Evolutionary conservation across 768 basidiomycete genomes (phyloP), one percentile per base, ranked within the genome.

Genomic region (Hygrocybe coccinea): DNA sequence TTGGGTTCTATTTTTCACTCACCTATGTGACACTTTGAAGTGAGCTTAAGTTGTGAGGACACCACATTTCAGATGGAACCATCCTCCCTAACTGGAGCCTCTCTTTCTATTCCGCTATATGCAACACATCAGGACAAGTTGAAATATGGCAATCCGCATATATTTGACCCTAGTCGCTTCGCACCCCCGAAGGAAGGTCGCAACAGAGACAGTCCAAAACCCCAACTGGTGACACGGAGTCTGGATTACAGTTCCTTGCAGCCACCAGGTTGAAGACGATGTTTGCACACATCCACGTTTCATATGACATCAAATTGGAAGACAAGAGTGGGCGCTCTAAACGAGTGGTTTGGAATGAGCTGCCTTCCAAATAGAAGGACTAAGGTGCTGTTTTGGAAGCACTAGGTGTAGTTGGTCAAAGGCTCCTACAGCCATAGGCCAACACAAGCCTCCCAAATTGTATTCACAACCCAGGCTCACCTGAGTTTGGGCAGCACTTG

Each of bases 111-210:
- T 7, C 60, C 71, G 2, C 29, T 64, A 1, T 51, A 55, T 17
- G 63, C 63, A 7, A 62, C 54, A 7, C 63, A 64, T 50, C 63
- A 59, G 50, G 59, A 62, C 24, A 55, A 36, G 22, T 56, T 51
- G n/a, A 54, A 63, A 51, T 77, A 77, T 29, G 53, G 56, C 2
- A 59, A 74, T 43, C 58, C 74, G 0, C 21, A 58, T 0, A 56
- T 38, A 4, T 74, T 81, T 47, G 68, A 76, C 33, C 72, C 73
- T 0, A 78, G 77, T 64, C 75, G 79, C 6, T 82, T 77, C 58
- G 63, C 66, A 0, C 62, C 72, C 15, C 65, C 70, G 61, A 63
- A 64, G 19, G 66, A 69, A 5, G 14, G 43, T 19, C 63, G 60
- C 7, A 10, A 11, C 17, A 8, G 17, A 3, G 69, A 68, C 5